Conservation (phyloP, 1,284 basidiomycete species). For the Heimioporus retisporus region DNA sequence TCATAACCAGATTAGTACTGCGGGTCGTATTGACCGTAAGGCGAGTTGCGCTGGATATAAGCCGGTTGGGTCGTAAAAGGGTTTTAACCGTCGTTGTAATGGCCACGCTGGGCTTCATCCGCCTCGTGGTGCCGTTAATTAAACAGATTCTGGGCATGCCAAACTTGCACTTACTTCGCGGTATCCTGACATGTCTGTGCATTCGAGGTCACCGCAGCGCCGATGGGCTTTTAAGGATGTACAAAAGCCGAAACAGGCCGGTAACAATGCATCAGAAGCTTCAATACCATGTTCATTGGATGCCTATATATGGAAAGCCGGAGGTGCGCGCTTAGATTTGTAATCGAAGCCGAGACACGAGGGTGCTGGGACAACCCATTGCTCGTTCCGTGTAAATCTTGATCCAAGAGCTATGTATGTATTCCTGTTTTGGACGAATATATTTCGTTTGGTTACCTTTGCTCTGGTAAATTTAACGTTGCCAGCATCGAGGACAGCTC, state of each 20-base stretch:
- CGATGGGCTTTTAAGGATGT: background rate
- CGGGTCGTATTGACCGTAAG: constrained; percentile 38
- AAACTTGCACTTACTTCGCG: constrained; percentile 46
- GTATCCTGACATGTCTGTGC: constrained; percentile 52
- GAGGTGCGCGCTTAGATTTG: no score
- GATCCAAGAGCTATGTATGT: no score
- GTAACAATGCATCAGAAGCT: constrained; percentile 11
- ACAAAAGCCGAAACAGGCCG: constrained; percentile 19
- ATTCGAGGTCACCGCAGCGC: constrained; percentile 11
- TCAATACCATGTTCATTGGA: no score
- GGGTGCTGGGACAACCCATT: no score
- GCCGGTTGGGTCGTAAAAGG: constrained; percentile 44
- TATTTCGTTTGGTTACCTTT: no score
- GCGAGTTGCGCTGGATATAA: constrained; percentile 34
- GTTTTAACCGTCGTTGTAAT: constrained; percentile 50
- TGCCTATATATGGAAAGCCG: no score
- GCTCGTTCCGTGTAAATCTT: no score
- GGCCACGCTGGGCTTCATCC: constrained; percentile 64
- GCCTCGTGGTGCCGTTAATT: constrained; percentile 46
- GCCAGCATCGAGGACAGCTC: no score
- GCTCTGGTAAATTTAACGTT: no score
- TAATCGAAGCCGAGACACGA: no score
- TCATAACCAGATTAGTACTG: no score
- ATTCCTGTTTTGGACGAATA: no score
- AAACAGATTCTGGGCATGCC: background rate